These are phyloP conservation scores for Lactarius akahatsu DNA, from an alignment of 768 basidiomycete genomes.

Conservation along the genomic window DNA sequence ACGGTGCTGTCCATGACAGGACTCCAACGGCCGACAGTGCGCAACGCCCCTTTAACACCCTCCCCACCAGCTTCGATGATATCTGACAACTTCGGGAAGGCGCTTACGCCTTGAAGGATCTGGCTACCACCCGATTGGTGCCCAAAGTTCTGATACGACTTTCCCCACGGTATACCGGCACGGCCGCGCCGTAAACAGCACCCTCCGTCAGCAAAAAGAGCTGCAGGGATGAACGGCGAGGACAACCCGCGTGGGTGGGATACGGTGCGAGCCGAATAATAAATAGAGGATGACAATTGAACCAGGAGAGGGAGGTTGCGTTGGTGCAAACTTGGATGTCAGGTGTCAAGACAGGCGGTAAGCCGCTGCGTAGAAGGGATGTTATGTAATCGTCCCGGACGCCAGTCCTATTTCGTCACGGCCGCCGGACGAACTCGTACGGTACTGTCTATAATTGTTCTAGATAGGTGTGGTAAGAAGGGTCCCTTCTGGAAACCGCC, in stretches of 20 bases:
- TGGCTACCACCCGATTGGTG: conserved; percentile 29
- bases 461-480: conserved; percentile 10
- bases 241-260: not conserved
- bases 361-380: conserved; percentile 25
- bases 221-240: not conserved
- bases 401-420: conserved; percentile 18
- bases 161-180: conserved; percentile 21
- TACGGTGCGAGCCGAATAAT: not conserved
- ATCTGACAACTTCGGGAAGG: conserved; percentile 23
- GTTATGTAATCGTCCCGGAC: not conserved
- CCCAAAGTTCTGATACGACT: conserved; percentile 23
- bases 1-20: not conserved
- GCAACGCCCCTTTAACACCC: conserved; percentile 24
- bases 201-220: conserved; percentile 15
- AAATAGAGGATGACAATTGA: not conserved
- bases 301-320: not conserved
- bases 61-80: conserved; percentile 11
- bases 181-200: conserved; percentile 13
- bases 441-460: conserved; percentile 18
- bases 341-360: conserved; percentile 23
- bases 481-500: conserved; percentile 14
- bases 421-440: conserved; percentile 9
- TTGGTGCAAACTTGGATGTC: not conserved
- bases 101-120: conserved; percentile 27
- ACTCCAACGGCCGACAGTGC: conserved; percentile 14